Base-by-base conservation (phyloP, 306 rosid genomes). In the Styphnolobium japonicum region DNA sequence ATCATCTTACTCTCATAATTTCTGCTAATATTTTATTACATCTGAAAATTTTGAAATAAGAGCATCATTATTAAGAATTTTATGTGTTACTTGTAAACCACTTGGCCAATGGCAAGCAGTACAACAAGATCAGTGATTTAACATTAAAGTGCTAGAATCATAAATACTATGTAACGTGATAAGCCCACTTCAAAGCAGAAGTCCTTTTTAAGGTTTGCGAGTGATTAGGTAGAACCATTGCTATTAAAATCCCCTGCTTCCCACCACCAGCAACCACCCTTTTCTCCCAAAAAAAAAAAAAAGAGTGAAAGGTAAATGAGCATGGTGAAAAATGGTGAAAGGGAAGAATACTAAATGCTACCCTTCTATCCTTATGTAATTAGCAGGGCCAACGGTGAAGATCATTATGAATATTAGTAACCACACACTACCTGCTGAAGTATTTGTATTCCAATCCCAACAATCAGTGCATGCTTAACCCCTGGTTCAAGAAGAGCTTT, bases 401-500 rank as follows among this genome's bases (percentile, higher is more conserved):
- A 78, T 31, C 67, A 57, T 42, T 68, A 46, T 10, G 63, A 71
- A 71, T 33, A n/a, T n/a, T n/a, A 40, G 72, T 29, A 82, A 77
- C 46, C 67, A 82, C 34, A 40, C 4, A 56, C 67, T 84, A 92
- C 97, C 97, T 92, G 97, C 84, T 92, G 97, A 80, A 92, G 97
- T 56, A 92, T 5, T 82, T 92, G 97, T 70, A 92, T 92, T 81
- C 95, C 94, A 18, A 90, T 75, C 78, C 97, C 97, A 67, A 92
- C 97, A 64, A 86, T 1, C 77, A 92, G 76, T 7, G 97, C 94
- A 63, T 89, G 92, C 78, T 90, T 92, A 73, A 92, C 86, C 67
- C 97, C 97, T 49, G 97, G 97, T 77, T 92, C 88, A 48, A 79
- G 89, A 60, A 92, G 92, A 75, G 93, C 95, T 39, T 84, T 73